Conservation (phyloP, 257 asterid genomes). For the Solanum appendiculatum region DNA sequence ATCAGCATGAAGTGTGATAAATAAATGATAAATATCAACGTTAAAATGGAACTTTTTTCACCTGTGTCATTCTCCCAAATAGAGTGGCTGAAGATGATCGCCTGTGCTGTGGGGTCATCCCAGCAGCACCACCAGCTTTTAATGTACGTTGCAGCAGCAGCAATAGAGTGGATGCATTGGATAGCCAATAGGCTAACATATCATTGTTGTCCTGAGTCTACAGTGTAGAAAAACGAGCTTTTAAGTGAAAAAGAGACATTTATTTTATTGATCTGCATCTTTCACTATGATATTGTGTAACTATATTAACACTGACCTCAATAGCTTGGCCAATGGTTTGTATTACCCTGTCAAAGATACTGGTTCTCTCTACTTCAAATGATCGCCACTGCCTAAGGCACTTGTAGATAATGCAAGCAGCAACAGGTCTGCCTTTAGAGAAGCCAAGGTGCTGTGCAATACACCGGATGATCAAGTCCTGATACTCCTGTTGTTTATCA, state of each 20-base stretch:
- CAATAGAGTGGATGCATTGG: slow-evolving; percentile 93
- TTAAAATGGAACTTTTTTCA: slow-evolving; percentile 8
- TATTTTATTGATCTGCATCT: neutral
- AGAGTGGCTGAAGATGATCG: slow-evolving; percentile 75
- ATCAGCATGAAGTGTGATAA: neutral
- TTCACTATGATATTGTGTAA: neutral
- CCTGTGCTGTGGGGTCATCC: slow-evolving; percentile 70
- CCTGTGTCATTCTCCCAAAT: slow-evolving; percentile 99
- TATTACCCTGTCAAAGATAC: slow-evolving; percentile 90
- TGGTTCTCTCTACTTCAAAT: slow-evolving; percentile 93
- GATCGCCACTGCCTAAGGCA: slow-evolving; percentile 99
- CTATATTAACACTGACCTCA: neutral
- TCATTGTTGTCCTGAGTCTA: slow-evolving; percentile 90
- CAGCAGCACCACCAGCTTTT: slow-evolving; percentile 87
- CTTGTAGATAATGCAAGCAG: slow-evolving; percentile 97
- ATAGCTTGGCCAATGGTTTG: slow-evolving; percentile 67
- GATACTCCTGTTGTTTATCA: slow-evolving; percentile 99
- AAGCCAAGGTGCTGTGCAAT: slow-evolving; percentile 97
- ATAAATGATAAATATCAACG: neutral
- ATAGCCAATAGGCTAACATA: slow-evolving; percentile 54
- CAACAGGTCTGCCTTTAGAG: slow-evolving; percentile 90
- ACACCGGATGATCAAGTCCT: slow-evolving; percentile 97
- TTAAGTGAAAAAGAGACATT: neutral
- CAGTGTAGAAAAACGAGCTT: slow-evolving; percentile 7
- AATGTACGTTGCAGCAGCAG: slow-evolving; percentile 83